phyloP scores from a whole-genome alignment of 2,329 filamentous ascomycete genomes.

The Ampelomyces quisqualis region DNA sequence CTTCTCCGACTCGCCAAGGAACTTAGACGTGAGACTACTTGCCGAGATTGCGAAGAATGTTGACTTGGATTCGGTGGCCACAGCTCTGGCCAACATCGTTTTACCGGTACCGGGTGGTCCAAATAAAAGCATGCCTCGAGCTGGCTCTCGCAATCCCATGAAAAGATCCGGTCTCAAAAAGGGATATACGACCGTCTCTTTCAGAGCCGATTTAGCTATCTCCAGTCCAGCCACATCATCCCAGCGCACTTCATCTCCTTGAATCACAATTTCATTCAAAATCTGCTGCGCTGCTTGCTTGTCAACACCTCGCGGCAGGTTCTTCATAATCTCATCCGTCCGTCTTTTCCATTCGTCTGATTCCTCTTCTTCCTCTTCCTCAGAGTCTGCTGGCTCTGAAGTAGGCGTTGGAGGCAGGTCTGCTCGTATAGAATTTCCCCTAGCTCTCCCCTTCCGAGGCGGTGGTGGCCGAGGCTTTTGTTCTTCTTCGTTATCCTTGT shows the following conservation, averaged over 20 bases:
- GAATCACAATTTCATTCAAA: conserved; percentile 90
- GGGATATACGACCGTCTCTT: conserved; percentile 95
- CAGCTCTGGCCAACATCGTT: conserved; percentile 93
- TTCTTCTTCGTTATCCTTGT: conserved; percentile 12
- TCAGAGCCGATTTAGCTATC: conserved; percentile 84
- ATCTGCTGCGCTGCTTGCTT: conserved; percentile 83
- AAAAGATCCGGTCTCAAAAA: conserved; percentile 94
- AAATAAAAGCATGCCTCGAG: conserved; percentile 92
- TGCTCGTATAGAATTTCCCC: conserved; percentile 34
- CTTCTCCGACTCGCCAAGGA: conserved; percentile 94
- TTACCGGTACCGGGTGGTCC: conserved; percentile 98
- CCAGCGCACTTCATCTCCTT: conserved; percentile 95
- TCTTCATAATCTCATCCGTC: conserved; percentile 61
- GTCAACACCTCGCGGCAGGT: conserved; percentile 80
- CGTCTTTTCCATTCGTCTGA: conserved; percentile 41
- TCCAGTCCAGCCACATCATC: conserved; percentile 88
- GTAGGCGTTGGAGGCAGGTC: conserved; percentile 36
- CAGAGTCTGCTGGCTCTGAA: conserved; percentile 29
- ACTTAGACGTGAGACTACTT: conserved; percentile 92
- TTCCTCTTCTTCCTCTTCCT: conserved; percentile 20
- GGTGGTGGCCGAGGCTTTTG: conserved; percentile 21
- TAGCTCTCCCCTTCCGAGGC: conserved; percentile 31
- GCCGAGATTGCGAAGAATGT: conserved; percentile 98
- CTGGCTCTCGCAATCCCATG: conserved; percentile 90
- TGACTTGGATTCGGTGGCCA: conserved; percentile 90